A percentile compares a stretch with the other conserved stretches of the same genome.
Evolutionary conservation across 1,284 basidiomycete species (phyloP).

Genomic region (Stereum hirsutum): DNA sequence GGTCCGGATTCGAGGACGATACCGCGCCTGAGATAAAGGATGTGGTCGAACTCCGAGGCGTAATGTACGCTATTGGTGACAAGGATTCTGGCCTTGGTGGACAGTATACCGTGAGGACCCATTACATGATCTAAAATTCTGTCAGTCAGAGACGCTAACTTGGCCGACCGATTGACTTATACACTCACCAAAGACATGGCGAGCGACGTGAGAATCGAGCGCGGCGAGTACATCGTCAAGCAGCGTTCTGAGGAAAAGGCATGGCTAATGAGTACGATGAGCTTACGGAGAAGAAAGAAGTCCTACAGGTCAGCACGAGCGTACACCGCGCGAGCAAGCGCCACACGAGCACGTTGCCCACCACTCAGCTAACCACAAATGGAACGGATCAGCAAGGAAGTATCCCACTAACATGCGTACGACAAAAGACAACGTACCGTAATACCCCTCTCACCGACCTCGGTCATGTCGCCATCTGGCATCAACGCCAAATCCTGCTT

Average conservation of each 20-base stretch:
- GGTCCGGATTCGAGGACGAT: slow-evolving; percentile 77
- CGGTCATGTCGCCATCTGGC: slow-evolving; percentile 62
- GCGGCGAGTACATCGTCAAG: slow-evolving; percentile 51
- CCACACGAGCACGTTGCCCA: slow-evolving; percentile 61
- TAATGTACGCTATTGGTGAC: slow-evolving; percentile 90
- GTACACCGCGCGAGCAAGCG: slow-evolving; percentile 35
- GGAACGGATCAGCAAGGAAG: background rate
- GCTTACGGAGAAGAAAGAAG: slow-evolving; percentile 12
- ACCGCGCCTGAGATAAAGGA: slow-evolving; percentile 77
- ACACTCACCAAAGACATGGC: slow-evolving; percentile 37
- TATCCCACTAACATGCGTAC: background rate
- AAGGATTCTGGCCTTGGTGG: slow-evolving; percentile 79
- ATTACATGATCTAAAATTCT: slow-evolving; percentile 72
- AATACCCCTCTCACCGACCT: slow-evolving; percentile 69
- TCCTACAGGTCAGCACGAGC: slow-evolving; percentile 32
- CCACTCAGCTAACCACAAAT: slow-evolving; percentile 35
- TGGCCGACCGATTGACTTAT: background rate
- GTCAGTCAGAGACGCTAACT: background rate
- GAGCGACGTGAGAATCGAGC: slow-evolving; percentile 36
- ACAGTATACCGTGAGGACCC: slow-evolving; percentile 80
- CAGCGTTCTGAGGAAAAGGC: slow-evolving; percentile 21
- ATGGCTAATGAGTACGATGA: slow-evolving; percentile 14
- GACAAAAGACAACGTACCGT: slow-evolving; percentile 21
- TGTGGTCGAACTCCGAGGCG: slow-evolving; percentile 72
- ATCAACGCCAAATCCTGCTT: slow-evolving; percentile 74